These are phyloP conservation scores for Pichia kluyveri DNA, from an alignment of 805 yeast species.

Conservation along the genomic window DNA sequence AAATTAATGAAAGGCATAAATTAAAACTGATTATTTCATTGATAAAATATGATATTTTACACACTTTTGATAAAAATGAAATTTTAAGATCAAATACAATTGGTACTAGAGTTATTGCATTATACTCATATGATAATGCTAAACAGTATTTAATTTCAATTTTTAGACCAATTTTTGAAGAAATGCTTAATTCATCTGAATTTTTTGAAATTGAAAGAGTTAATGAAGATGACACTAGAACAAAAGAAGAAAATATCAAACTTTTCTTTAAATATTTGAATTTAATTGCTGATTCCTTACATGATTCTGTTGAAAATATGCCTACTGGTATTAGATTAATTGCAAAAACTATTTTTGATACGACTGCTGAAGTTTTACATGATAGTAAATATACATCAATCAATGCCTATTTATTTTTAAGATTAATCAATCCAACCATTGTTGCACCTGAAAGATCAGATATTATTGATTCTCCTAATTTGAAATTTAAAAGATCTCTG, in stretches of 20 bases:
- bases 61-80: constrained; percentile 56
- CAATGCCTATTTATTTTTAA: constrained; percentile 77
- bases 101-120: constrained; percentile 66
- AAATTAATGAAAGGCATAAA: constrained; percentile 31
- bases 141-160: constrained; percentile 43
- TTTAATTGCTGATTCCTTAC: constrained; percentile 50
- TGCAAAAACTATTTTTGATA: constrained; percentile 52
- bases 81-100: constrained; percentile 74
- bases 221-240: constrained; percentile 22
- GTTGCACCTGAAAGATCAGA: constrained; percentile 68
- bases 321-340: constrained; percentile 69
- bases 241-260: constrained; percentile 32
- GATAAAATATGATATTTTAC: constrained; percentile 52
- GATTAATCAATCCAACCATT: constrained; percentile 82
- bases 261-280: constrained; percentile 49
- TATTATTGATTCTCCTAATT: constrained; percentile 12
- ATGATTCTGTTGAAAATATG: constrained; percentile 42
- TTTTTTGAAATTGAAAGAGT: constrained; percentile 44
- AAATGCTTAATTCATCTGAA: constrained; percentile 39
- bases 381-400: constrained; percentile 62
- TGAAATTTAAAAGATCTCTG: constrained; percentile 47
- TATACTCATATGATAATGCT: constrained; percentile 65
- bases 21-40: constrained; percentile 42
- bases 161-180: constrained; percentile 48
- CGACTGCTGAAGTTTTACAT: constrained; percentile 55